Conservation (phyloP, 2,329 filamentous ascomycete genomes). For the Aureobasidium namibiae region DNA sequence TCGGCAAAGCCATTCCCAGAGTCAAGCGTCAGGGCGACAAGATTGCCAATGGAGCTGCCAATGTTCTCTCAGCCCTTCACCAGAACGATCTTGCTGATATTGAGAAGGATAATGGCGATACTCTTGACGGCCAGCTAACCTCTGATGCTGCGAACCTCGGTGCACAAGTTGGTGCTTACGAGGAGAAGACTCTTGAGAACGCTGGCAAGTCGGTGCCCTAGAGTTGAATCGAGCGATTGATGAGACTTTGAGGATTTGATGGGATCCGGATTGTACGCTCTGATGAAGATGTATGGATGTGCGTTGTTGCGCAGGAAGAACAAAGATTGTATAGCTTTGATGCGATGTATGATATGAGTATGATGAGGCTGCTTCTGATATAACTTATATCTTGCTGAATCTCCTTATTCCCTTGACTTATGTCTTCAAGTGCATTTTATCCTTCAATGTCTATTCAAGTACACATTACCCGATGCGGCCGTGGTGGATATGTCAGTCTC, state of each 20-base stretch:
- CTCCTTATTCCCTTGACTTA: no score
- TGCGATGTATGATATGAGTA: background rate
- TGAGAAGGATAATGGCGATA: constrained; percentile 11
- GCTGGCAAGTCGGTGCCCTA: constrained; percentile 20
- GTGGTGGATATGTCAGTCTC: no score
- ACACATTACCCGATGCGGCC: no score
- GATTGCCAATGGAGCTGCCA: constrained; percentile 19
- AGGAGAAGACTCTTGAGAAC: constrained; percentile 16
- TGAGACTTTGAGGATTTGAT: background rate
- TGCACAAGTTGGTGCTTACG: constrained; percentile 14
- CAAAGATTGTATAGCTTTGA: background rate
- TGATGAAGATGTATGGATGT: background rate
- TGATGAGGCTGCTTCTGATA: background rate
- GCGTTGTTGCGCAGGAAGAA: no score
- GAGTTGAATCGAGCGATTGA: background rate
- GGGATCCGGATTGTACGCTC: background rate
- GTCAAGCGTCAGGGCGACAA: constrained; percentile 19
- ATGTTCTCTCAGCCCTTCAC: constrained; percentile 14
- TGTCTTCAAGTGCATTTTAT: no score
- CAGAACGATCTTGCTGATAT: background rate
- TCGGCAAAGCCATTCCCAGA: constrained; percentile 13
- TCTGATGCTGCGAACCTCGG: constrained; percentile 16
- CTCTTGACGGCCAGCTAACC: constrained; percentile 16
- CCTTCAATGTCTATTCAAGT: no score
- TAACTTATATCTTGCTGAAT: background rate